phyloP scores from a whole-genome alignment of 139 green algal species.

The Volvox reticuliferus region DNA sequence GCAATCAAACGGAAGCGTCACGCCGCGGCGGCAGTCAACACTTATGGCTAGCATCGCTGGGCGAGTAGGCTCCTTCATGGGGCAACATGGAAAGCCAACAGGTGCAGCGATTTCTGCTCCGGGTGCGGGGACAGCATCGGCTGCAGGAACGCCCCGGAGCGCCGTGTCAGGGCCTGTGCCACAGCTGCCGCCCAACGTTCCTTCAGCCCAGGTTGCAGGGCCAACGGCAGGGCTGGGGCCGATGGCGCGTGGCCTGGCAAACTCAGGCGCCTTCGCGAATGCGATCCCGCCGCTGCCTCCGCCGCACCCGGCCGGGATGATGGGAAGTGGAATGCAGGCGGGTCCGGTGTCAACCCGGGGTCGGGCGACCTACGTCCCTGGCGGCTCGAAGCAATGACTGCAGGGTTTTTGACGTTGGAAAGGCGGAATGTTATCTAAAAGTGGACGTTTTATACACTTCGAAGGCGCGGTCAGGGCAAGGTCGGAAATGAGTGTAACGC shows the following conservation, averaged over 20 bases:
- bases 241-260: slow-evolving; percentile 6
- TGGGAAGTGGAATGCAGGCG: not conserved
- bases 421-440: no score
- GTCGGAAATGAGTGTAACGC: no score
- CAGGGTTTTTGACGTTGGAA: no score
- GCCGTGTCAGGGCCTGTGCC: not conserved
- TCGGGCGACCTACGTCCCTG: not conserved
- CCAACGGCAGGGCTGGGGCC: not conserved
- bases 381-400: not conserved
- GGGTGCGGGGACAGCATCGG: not conserved
- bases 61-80: slow-evolving; percentile 19
- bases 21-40: slow-evolving; percentile 20
- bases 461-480: no score
- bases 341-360: not conserved
- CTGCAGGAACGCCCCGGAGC: not conserved
- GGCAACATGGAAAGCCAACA: not conserved
- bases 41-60: slow-evolving; percentile 3
- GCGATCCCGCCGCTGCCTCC: slow-evolving; percentile 26
- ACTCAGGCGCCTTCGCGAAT: not conserved
- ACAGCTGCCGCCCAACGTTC: not conserved
- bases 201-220: not conserved
- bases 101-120: not conserved
- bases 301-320: not conserved
- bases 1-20: not conserved
- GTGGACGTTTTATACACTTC: not conserved